Evolutionary conservation across 2,329 filamentous ascomycete genomes (phyloP), one percentile per base, ranked within the genome.

Genomic region (Aspergillus sp.): DNA sequence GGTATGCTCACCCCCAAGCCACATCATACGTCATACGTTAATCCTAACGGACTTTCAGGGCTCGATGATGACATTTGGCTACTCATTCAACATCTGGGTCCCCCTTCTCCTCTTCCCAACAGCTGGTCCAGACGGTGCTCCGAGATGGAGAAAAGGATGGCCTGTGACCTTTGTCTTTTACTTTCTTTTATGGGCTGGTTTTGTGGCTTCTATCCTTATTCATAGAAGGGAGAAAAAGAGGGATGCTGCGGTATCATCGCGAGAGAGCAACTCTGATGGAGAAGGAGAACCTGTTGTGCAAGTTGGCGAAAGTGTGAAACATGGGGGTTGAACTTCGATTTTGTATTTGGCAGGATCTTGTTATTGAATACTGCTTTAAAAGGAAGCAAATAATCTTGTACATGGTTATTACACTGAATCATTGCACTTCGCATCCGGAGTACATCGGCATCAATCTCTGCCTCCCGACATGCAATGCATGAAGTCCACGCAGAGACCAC

Each of bases 81-180:
- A 73, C 49, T 72, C 68, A 1, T 73, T 74, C 51, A 62, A 73
- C 35, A 72, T 74, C 10, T 74, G 72, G 72, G 68, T 73, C 4
- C 70, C 71, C 0, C 60, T 74, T 5, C 56, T 74, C 2, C 56
- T 71, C 2, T 74, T 70, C 49, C 72, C 71, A 0, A 73, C 70
- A 0, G 68, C 67, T 1, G 70, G 70, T 1, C 59, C 63, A 0
- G 54, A 70, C 25, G 69, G 71, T 3, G 72, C 72, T 0, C 74
- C 75, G 0, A 62, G 69, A 30, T 78, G 75, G 75, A 69, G 59
- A 2, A 74, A 73, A 25, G 74, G 75, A 0, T 78, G 74, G 64
- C 72, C 74, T 0, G 68, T 75, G 5, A 68, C 72, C 2, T 67
- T 77, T 43, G 68, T 65, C 0, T 78, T 78, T 44, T 68, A 71